phyloP scores from a whole-genome alignment of 2,329 filamentous ascomycete species.

The Xylaria hypoxylon region DNA sequence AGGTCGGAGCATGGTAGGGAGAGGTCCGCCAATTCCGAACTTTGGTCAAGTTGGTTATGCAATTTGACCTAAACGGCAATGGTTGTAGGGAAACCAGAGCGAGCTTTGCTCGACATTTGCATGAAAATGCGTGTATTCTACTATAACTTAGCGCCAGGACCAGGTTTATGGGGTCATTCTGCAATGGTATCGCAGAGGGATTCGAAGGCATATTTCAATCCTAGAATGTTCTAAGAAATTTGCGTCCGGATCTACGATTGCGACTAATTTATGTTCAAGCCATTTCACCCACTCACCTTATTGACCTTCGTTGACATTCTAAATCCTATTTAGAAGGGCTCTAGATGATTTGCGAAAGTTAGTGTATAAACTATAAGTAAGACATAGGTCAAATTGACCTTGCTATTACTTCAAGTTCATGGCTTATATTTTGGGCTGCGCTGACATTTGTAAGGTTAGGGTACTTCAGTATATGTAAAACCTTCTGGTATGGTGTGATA shows the following conservation, averaged over 20 bases:
- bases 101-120: constrained; percentile 28
- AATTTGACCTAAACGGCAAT: constrained; percentile 21
- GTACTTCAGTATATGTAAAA: too few relatives aligned
- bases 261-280: neutral
- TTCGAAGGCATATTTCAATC: constrained; percentile 7
- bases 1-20: constrained; percentile 84
- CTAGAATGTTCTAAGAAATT: constrained; percentile 3
- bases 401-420: constrained; percentile 33
- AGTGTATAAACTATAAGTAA: neutral
- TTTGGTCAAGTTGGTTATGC: constrained; percentile 28
- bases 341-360: neutral
- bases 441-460: neutral
- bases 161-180: constrained; percentile 6
- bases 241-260: neutral
- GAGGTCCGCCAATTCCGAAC: constrained; percentile 14
- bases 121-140: constrained; percentile 40
- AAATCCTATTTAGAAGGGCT: neutral
- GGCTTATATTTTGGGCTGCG: neutral
- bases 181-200: constrained; percentile 17
- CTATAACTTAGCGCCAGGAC: constrained; percentile 21
- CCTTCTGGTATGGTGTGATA: too few relatives aligned
- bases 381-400: constrained; percentile 9
- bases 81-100: constrained; percentile 7
- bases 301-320: neutral
- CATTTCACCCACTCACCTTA: neutral